Evolutionary conservation across 768 basidiomycete species (phyloP).

Genomic region (Termitomyces sp.): DNA sequence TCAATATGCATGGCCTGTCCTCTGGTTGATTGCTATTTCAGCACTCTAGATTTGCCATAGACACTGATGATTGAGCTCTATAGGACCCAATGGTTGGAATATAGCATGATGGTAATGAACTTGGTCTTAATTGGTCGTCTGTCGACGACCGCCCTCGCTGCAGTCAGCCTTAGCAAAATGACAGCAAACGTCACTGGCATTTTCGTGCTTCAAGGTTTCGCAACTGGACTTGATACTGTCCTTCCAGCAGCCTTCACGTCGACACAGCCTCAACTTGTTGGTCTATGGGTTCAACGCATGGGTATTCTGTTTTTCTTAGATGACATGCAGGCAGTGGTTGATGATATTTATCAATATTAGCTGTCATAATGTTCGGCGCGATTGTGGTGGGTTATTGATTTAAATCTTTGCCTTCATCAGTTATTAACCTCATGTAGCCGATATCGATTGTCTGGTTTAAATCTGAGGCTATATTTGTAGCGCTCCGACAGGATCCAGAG

Average conservation of each 20-base stretch:
- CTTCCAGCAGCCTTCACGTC: slow-evolving; percentile 81
- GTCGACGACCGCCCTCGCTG: slow-evolving; percentile 63
- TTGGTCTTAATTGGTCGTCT: slow-evolving; percentile 72
- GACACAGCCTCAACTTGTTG: slow-evolving; percentile 34
- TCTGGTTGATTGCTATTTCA: neutral
- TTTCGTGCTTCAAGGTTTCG: slow-evolving; percentile 54
- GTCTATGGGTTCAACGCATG: slow-evolving; percentile 72
- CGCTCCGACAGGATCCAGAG: no score
- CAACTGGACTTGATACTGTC: slow-evolving; percentile 66
- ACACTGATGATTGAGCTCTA: no score
- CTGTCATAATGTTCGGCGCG: slow-evolving; percentile 6
- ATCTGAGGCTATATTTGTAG: no score
- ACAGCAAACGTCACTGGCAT: slow-evolving; percentile 32
- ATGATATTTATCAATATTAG: neutral
- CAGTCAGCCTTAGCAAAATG: no score
- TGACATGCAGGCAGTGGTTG: neutral
- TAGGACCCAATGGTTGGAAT: no score
- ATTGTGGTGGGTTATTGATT: neutral
- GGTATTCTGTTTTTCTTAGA: no score
- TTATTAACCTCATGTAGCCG: neutral
- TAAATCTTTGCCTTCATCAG: no score
- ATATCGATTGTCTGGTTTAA: no score
- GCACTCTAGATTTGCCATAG: no score
- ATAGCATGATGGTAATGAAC: slow-evolving; percentile 58
- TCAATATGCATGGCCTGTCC: slow-evolving; percentile 8